phyloP scores from a whole-genome alignment of 1,284 basidiomycete genomes.

The Cryptococcus sp. region DNA sequence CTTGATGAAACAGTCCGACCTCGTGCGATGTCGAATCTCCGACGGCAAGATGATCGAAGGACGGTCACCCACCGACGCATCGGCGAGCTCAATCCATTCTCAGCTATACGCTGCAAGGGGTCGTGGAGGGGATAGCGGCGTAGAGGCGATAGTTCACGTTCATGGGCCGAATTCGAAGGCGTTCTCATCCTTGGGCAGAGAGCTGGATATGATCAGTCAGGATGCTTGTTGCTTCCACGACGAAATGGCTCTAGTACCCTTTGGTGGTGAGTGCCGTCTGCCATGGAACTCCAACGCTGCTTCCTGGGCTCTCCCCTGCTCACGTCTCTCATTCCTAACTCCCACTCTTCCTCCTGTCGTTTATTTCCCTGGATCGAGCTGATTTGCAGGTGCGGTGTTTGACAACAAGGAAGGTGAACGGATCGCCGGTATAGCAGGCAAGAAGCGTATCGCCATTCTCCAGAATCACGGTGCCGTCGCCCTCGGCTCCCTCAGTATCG shows the following conservation, averaged over 20 bases:
- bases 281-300: no score
- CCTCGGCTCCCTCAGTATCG: conserved; percentile 32
- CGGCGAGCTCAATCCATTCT: conserved; percentile 35
- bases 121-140: conserved; percentile 23
- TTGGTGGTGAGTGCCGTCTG: conserved; percentile 31
- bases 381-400: conserved; percentile 28
- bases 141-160: conserved; percentile 38
- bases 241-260: conserved; percentile 35
- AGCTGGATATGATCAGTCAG: conserved; percentile 40
- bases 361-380: no score
- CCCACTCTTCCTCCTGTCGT: no score
- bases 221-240: conserved; percentile 38
- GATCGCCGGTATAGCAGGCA: conserved; percentile 22
- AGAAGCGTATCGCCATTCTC: conserved; percentile 31
- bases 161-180: conserved; percentile 41
- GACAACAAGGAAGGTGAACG: conserved; percentile 36
- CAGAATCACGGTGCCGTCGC: conserved; percentile 39
- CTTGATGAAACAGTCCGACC: conserved; percentile 31
- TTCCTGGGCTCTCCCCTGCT: no score
- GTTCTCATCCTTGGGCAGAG: conserved; percentile 27
- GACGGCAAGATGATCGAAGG: conserved; percentile 35
- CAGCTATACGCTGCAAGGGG: conserved; percentile 33
- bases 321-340: no score
- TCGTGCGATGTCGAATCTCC: conserved; percentile 25
- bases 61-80: conserved; percentile 29